Conservation (phyloP, 2,329 filamentous ascomycete species). For the Myriangium duriaei region DNA sequence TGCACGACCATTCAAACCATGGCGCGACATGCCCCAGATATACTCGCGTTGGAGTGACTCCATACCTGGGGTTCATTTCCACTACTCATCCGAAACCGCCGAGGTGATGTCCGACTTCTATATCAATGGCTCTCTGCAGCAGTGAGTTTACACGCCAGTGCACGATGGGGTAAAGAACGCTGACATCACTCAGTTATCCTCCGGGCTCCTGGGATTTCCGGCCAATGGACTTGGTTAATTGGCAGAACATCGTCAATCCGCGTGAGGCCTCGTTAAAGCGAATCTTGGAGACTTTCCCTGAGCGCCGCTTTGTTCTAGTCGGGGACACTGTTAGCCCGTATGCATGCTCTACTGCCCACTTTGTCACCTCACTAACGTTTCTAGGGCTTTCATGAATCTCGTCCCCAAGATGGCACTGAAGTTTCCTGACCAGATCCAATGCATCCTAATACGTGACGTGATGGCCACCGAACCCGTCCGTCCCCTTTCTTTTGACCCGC, state of each 20-base stretch:
- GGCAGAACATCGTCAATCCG: constrained; percentile 8
- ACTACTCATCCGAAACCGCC: constrained; percentile 17
- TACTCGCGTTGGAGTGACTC: constrained; percentile 8
- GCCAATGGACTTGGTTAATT: constrained; percentile 12
- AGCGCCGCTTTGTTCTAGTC: constrained; percentile 16
- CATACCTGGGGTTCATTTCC: constrained; percentile 16
- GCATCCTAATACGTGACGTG: constrained; percentile 16
- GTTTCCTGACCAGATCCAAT: constrained; percentile 15
- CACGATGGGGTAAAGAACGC: no score
- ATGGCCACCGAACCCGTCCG: constrained; percentile 13
- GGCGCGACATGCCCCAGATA: constrained; percentile 15
- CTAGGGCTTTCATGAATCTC: constrained; percentile 11
- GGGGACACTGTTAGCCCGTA: constrained; percentile 17
- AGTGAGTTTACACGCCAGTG: not conserved
- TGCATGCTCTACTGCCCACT: not conserved
- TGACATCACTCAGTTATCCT: constrained; percentile 13
- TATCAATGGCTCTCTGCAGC: constrained; percentile 6
- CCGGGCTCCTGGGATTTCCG: constrained; percentile 17
- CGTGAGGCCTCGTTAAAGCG: constrained; percentile 12
- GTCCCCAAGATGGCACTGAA: constrained; percentile 13
- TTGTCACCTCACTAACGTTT: not conserved
- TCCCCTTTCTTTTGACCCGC: not conserved
- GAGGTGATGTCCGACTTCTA: constrained; percentile 13
- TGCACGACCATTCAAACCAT: constrained; percentile 13
- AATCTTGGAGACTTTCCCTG: constrained; percentile 15